Conservation (phyloP, 2,329 filamentous ascomycete genomes). For the Elsinoe perseae region DNA sequence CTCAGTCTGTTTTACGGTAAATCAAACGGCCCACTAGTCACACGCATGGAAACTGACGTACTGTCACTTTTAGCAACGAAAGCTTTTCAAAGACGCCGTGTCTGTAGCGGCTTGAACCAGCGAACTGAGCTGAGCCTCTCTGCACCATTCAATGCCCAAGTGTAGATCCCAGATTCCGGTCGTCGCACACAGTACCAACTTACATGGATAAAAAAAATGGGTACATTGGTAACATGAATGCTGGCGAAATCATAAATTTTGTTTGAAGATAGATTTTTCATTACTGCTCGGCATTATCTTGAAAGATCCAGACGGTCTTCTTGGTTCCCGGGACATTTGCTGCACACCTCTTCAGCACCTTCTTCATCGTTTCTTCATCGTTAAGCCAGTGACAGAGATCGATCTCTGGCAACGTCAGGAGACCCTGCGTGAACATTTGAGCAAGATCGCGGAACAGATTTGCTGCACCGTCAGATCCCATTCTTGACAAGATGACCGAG, state of each 20-base stretch:
- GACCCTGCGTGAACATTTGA: neutral
- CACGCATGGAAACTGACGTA: neutral
- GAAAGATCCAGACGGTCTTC: neutral
- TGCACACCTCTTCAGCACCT: neutral
- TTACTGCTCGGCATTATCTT: neutral
- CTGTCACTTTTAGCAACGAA: neutral
- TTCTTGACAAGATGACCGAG: neutral
- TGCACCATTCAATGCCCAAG: too few species aligned
- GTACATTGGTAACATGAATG: too few species aligned
- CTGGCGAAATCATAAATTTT: neutral
- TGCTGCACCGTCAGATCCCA: neutral
- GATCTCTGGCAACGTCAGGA: neutral
- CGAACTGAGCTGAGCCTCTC: too few species aligned
- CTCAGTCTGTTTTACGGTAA: slow-evolving; percentile 9
- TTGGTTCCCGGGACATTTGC: neutral
- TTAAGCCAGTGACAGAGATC: neutral
- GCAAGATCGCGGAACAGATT: neutral
- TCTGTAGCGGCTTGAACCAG: neutral
- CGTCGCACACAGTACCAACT: too few species aligned
- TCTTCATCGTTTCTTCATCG: neutral
- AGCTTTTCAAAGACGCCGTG: neutral
- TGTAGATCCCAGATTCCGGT: too few species aligned
- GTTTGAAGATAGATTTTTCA: too few species aligned
- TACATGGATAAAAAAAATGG: too few species aligned
- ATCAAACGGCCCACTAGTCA: neutral